Percentiles rank a stretch among this genome's conserved stretches.
Evolutionary conservation across 805 yeast genomes (phyloP).

Genomic region (Candida arabinofermentans): DNA sequence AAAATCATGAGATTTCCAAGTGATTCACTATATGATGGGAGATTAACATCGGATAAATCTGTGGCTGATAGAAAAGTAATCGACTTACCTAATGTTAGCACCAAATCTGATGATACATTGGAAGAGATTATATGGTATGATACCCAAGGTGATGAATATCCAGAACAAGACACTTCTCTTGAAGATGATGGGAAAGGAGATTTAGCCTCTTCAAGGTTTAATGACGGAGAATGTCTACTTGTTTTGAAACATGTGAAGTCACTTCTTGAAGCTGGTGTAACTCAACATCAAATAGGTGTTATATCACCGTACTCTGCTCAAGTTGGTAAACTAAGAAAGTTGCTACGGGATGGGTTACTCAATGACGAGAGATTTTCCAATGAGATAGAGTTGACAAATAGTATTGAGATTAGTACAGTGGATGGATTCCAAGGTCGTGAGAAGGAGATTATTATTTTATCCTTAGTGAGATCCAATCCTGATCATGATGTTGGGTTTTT

Average conservation of each 20-base stretch:
- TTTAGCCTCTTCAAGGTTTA: constrained; percentile 55
- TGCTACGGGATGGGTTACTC: constrained; percentile 31
- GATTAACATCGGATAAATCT: constrained; percentile 56
- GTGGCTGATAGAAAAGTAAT: constrained; percentile 49
- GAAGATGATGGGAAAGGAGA: constrained; percentile 16
- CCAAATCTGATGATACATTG: constrained; percentile 44
- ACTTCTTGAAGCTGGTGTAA: constrained; percentile 51
- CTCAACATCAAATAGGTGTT: constrained; percentile 63
- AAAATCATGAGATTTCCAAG: constrained; percentile 80
- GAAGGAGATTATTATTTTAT: constrained; percentile 76
- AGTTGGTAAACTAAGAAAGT: constrained; percentile 54
- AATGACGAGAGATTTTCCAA: constrained; percentile 5
- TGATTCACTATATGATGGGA: constrained; percentile 53
- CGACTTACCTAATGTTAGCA: constrained; percentile 43
- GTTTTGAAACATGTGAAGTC: constrained; percentile 53
- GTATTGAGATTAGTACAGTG: constrained; percentile 78
- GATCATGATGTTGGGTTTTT: constrained; percentile 74
- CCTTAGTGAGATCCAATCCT: constrained; percentile 80
- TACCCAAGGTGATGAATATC: constrained; percentile 85
- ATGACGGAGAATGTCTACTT: constrained; percentile 69
- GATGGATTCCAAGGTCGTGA: constrained; percentile 98
- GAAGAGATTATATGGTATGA: constrained; percentile 77
- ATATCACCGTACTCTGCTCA: constrained; percentile 93
- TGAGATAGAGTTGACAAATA: not conserved
- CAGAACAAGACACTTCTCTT: constrained; percentile 47